Evolutionary conservation across 306 rosid genomes (phyloP), one percentile per base, ranked within the genome.

Genomic region (Herpetospermum pedunculosum): DNA sequence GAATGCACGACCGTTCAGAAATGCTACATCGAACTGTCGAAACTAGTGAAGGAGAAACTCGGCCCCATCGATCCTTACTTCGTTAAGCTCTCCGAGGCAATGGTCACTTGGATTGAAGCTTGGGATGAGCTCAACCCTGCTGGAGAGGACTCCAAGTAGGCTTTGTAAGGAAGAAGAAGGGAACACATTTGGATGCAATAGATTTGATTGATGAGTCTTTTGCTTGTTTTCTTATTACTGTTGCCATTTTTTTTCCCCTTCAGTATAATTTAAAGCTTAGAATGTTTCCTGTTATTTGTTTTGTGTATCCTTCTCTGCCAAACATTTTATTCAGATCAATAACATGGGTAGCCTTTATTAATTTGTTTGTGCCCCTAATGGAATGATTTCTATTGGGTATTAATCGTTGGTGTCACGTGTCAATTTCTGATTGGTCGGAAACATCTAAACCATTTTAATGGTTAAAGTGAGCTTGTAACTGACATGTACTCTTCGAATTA

Each of bases 41-140:
- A 83, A 74, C 74, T 49, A 41, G 87, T 81, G 43, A 79, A 73
- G 74, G 84, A 79, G 48, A 79, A 81, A 58, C 84, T 86, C 29
- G 85, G 83, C 29, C 49, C 26, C 9, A 0, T 83, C 62, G 77
- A 77, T 79, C 81, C 83, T 41, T 85, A 81, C 80, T 81, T 92
- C 77, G 79, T 75, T 77, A 86, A 84, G 84, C 82, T 89, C 0
- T 89, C 85, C 0, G 88, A 92, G 44, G 89, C 90, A 21, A 92
- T 84, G 96, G 85, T 86, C 65, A 87, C 88, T 60, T 87, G 96
- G 91, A 86, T 84, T 82, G 90, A 87, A 77, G 92, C 90, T 73
- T 91, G 92, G 94, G 90, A 83, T 74, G 84, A 86, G 46, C 92
- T 89, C 46, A 89, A 92, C 83, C 90, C 92, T 46, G 35, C 60